Conservation (phyloP, 768 basidiomycete species). For the Mycena albidolilacea region DNA sequence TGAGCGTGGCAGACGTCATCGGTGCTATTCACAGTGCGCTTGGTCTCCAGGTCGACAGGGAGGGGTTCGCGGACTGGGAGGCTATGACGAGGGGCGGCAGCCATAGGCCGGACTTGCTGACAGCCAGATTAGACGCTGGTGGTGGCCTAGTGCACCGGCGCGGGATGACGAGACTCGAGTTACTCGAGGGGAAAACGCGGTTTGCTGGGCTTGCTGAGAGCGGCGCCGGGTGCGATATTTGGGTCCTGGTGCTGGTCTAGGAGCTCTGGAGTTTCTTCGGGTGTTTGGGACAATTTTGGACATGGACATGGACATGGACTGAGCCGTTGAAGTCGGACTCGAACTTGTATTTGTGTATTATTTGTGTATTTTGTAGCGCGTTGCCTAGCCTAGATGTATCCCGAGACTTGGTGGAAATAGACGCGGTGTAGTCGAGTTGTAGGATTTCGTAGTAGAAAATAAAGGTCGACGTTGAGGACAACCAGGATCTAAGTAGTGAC, state of each 20-base stretch:
- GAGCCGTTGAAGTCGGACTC: constrained; percentile 24
- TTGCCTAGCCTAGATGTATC: background rate
- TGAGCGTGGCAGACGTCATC: constrained; percentile 35
- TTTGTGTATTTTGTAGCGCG: background rate
- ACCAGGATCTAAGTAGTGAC: background rate
- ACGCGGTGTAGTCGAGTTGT: background rate
- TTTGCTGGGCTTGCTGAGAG: constrained; percentile 30
- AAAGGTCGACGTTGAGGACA: too few relatives aligned
- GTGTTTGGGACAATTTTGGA: constrained; percentile 10
- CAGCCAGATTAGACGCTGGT: too few relatives aligned
- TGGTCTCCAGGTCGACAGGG: constrained; percentile 15
- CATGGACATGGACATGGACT: constrained; percentile 1
- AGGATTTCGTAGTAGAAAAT: too few relatives aligned
- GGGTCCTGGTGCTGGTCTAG: constrained; percentile 26
- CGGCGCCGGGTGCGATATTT: constrained; percentile 31
- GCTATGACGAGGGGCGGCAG: constrained; percentile 9
- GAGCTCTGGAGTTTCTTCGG: background rate
- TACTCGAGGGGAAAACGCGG: constrained; percentile 30
- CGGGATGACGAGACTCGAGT: constrained; percentile 34
- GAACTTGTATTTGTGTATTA: background rate
- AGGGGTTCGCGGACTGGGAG: constrained; percentile 17
- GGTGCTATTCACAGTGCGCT: constrained; percentile 27
- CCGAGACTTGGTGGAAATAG: background rate
- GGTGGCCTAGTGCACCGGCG: background rate
- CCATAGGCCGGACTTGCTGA: background rate